Evolutionary conservation across 2,329 filamentous ascomycete genomes (phyloP), one percentile per base, ranked within the genome.

Genomic region (Talaromyces sp.): DNA sequence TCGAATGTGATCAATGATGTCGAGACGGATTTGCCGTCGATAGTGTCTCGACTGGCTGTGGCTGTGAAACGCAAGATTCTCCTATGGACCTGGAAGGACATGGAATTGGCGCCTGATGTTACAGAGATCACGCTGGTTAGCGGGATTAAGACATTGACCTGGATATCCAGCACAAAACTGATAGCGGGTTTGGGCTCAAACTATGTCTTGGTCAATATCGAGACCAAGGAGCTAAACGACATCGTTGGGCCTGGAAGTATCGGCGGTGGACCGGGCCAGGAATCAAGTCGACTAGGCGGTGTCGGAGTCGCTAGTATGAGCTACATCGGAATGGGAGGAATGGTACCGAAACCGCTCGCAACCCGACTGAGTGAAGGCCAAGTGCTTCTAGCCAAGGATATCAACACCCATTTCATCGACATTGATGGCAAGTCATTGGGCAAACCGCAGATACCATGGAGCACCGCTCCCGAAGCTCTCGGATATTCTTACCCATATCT

Each of bases 401-500:
- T 97, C 72, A 96, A 97, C 76, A 96, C 93, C 1, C 81, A 97
- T 61, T 99, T 99, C 75, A 91, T 97, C 69, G 90, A 95, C 65
- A 86, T 90, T 11, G 85, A 92, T 34, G 95, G 93, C 4, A 93
- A 92, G 70, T 85, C 93, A 0, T 76, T 96, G 38, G 90, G 93
- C 53, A 92, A 91, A 77, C 85, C 90, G 64, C 93, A 98, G 75
- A 89, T 99, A n/a, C 93, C 93, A 1, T 99, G 95, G 95, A 86
- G 89, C 49, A 83, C 87, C 38, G 92, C 94, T 1, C 96, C 95
- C 1, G 93, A 97, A 72, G 90, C 90, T 64, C 89, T 99, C 66
- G 95, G 94, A 25, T 99, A 97, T 77, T 97, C 93, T 25, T 99
- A 99, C 75, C 95, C 95, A 0, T 99, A 97, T 75, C 89, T 99